These are phyloP conservation scores for Eruca vesicaria DNA, from an alignment of 441 rosid genomes.

Conservation along the genomic window DNA sequence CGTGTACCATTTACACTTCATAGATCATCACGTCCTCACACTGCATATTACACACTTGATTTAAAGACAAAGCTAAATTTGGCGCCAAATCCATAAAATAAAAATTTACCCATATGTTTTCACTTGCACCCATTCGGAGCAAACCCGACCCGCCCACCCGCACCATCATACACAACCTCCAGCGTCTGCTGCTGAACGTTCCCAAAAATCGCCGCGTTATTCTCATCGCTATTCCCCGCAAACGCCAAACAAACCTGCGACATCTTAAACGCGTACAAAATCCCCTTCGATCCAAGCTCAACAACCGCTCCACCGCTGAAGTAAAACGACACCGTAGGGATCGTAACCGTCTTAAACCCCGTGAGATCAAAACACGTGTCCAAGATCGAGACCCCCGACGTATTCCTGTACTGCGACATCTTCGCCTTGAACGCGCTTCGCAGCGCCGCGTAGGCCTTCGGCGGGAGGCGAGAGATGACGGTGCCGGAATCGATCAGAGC, in stretches of 20 bases:
- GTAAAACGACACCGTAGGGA: constrained; percentile 52
- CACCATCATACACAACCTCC: constrained; percentile 71
- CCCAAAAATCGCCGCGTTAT: constrained; percentile 57
- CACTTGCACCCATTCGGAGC: constrained; percentile 58
- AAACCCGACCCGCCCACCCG: constrained; percentile 62
- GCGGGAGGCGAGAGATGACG: constrained; percentile 61
- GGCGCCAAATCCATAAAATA: constrained; percentile 16
- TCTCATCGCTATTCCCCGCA: constrained; percentile 57
- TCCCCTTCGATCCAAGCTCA: constrained; percentile 43
- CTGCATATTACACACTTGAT: constrained; percentile 18
- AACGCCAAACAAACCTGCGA: constrained; percentile 78
- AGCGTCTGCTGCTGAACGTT: constrained; percentile 71
- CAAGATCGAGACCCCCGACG: constrained; percentile 49
- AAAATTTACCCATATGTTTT: not conserved
- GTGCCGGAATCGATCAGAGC: constrained; percentile 66
- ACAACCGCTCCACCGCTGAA: constrained; percentile 52
- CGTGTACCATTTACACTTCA: not conserved
- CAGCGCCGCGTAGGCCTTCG: constrained; percentile 46
- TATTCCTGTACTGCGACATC: constrained; percentile 59
- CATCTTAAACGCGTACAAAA: constrained; percentile 29
- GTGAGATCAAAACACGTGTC: constrained; percentile 82
- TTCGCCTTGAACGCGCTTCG: constrained; percentile 39
- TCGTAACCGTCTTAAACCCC: constrained; percentile 17
- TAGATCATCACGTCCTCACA: not conserved
- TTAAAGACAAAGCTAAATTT: constrained; percentile 10